A percentile compares a stretch with the other conserved stretches of the same genome.
Conservation (phyloP, 768 basidiomycete genomes). For the Pholiota conissans region DNA sequence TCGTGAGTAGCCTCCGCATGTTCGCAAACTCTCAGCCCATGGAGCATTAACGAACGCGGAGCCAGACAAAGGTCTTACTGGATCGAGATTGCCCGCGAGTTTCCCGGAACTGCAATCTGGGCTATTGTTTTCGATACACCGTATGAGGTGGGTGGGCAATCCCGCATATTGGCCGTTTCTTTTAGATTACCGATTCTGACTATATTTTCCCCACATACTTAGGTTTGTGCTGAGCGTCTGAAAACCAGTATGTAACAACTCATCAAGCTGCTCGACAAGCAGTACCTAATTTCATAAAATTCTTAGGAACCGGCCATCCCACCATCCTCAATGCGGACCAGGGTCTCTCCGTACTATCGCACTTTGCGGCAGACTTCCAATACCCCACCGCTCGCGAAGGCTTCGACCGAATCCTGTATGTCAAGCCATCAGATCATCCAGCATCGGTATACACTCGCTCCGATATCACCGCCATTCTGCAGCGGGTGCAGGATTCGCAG, state of each 20-base stretch:
- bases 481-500: conserved; percentile 47
- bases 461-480: conserved; percentile 53
- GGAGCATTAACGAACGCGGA: conserved; percentile 16
- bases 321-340: conserved; percentile 67
- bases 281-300: neutral
- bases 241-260: conserved; percentile 47
- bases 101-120: conserved; percentile 64
- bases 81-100: conserved; percentile 70
- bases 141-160: conserved; percentile 56
- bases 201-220: conserved; percentile 17
- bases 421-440: conserved; percentile 42
- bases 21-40: neutral
- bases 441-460: conserved; percentile 47
- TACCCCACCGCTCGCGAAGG: conserved; percentile 60
- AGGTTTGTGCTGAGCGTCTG: conserved; percentile 67
- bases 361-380: conserved; percentile 63
- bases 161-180: conserved; percentile 10
- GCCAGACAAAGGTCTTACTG: conserved; percentile 70
- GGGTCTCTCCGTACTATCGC: conserved; percentile 60
- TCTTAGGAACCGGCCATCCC: conserved; percentile 68
- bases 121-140: conserved; percentile 79
- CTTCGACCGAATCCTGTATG: conserved; percentile 56
- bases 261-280: neutral
- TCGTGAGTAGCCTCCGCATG: conserved; percentile 41
- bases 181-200: conserved; percentile 23